phyloP scores from a whole-genome alignment of 176 grass and related monocot genomes.

The Elaeis guineensis region DNA sequence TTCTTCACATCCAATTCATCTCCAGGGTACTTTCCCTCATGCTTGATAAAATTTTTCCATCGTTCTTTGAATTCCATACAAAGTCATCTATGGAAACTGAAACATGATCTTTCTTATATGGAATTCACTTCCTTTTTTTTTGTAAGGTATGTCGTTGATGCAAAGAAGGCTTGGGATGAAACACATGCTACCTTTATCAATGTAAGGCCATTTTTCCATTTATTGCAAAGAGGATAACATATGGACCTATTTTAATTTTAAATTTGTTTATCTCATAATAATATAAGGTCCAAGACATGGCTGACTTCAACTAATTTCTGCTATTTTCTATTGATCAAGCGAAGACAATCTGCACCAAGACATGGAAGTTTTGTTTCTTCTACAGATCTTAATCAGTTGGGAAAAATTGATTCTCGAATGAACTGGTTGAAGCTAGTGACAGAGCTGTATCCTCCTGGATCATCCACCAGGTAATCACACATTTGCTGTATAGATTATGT shows the following conservation, averaged over 20 bases:
- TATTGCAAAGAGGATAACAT: too few species aligned
- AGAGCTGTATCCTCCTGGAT: conserved; percentile 19
- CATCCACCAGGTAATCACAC: conserved; percentile 13
- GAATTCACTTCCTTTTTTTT: background rate
- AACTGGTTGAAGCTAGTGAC: conserved; percentile 21
- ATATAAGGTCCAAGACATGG: too few species aligned
- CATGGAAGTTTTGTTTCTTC: conserved; percentile 1
- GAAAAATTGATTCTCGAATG: too few species aligned
- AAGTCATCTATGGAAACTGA: background rate
- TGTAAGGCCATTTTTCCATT: conserved; percentile 16
- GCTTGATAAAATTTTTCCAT: background rate
- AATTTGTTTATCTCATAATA: too few species aligned
- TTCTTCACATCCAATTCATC: conserved; percentile 24
- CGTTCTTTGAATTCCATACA: background rate
- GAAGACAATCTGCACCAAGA: conserved; percentile 21
- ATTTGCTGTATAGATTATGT: background rate
- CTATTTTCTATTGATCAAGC: conserved; percentile 22
- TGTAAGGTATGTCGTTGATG: conserved; percentile 34
- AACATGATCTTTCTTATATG: background rate
- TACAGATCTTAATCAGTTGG: background rate
- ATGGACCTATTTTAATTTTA: too few species aligned
- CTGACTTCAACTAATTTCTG: too few species aligned
- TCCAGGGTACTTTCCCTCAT: conserved; percentile 23
- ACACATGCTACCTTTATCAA: conserved; percentile 12
- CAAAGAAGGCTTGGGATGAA: conserved; percentile 18